Evolutionary conservation across 192 early-diverging fungal genomes (phyloP).

Genomic region (Backusella mclennaniae): DNA sequence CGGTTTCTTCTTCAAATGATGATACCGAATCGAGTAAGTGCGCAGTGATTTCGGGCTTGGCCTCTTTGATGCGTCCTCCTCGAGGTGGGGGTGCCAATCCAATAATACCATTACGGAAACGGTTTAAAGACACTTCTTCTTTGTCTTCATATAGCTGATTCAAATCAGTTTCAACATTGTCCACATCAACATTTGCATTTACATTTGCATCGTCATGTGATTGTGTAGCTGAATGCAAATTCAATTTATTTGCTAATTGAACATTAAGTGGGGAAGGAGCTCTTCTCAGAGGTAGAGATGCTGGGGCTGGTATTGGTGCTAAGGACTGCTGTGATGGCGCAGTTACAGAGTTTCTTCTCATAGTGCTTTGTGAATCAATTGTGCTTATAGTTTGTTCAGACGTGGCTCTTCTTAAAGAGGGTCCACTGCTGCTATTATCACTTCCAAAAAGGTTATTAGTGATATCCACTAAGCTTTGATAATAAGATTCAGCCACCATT

Average conservation of each 20-base stretch:
- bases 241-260: background rate
- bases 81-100: constrained; percentile 6
- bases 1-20: background rate
- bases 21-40: constrained; percentile 1
- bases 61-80: constrained; percentile 9
- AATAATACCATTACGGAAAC: background rate
- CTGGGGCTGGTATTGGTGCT: background rate
- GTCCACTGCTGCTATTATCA: background rate
- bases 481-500: background rate
- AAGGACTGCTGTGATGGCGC: background rate
- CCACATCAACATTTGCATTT: background rate
- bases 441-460: background rate
- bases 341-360: background rate
- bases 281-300: background rate
- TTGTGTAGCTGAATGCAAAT: background rate
- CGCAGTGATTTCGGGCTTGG: background rate
- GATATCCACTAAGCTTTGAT: background rate
- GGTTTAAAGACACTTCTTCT: background rate
- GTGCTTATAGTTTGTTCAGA: background rate
- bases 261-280: background rate
- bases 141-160: background rate
- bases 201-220: background rate
- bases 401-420: background rate
- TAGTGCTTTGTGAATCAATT: background rate
- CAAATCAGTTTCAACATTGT: background rate